phyloP scores from a whole-genome alignment of 208 protist genomes.

The Herpetomonas muscarum region DNA sequence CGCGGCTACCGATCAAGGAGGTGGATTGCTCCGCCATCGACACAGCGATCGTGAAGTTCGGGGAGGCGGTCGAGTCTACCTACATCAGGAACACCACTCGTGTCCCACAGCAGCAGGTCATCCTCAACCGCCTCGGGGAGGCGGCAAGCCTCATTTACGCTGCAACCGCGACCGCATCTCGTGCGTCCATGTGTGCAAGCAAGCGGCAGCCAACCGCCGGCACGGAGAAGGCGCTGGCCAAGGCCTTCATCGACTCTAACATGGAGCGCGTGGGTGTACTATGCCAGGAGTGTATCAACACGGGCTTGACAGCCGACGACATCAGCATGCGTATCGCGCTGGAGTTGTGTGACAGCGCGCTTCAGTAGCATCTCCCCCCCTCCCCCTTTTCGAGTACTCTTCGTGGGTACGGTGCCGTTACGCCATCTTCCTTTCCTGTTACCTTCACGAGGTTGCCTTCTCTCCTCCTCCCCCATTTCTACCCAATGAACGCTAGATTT shows the following conservation, averaged over 20 bases:
- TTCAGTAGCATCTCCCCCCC: constrained; percentile 28
- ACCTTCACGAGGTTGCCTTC: too few species aligned
- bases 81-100: constrained; percentile 76
- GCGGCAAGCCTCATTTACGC: constrained; percentile 73
- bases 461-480: too few species aligned
- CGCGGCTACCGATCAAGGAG: constrained; percentile 66
- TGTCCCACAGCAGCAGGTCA: constrained; percentile 65
- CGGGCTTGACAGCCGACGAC: constrained; percentile 79
- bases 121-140: constrained; percentile 81
- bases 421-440: too few species aligned
- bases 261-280: constrained; percentile 42
- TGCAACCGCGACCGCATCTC: constrained; percentile 73
- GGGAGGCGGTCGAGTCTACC: constrained; percentile 67
- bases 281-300: constrained; percentile 62
- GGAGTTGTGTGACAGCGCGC: constrained; percentile 66
- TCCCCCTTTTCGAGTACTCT: too few species aligned
- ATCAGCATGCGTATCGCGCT: constrained; percentile 79
- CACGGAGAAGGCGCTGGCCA: constrained; percentile 64
- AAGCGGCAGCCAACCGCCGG: constrained; percentile 69
- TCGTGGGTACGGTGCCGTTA: too few species aligned
- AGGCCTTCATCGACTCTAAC: constrained; percentile 58
- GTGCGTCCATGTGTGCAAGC: constrained; percentile 57
- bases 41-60: constrained; percentile 73
- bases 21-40: constrained; percentile 68
- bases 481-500: too few species aligned